These are phyloP conservation scores for Sugiyamaella grinbergsii DNA, from an alignment of 1,139 yeast genomes.

Conservation along the genomic window DNA sequence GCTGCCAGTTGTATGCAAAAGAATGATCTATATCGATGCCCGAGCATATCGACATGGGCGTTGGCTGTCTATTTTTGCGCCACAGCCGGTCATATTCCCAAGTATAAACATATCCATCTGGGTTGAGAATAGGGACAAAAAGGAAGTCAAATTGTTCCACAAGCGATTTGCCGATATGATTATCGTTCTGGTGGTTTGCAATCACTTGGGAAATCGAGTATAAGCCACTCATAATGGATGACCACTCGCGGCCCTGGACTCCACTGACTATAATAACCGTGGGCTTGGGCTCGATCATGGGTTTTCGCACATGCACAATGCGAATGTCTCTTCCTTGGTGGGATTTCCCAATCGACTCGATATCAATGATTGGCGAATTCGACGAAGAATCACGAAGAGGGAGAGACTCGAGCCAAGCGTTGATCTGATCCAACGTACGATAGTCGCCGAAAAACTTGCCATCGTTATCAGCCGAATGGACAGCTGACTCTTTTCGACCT, in stretches of 20 bases:
- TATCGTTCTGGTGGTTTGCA: neutral
- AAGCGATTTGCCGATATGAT: conserved; percentile 24
- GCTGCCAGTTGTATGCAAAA: conserved; percentile 52
- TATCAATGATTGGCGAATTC: conserved; percentile 45
- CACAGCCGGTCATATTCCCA: conserved; percentile 82
- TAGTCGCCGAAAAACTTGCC: conserved; percentile 64
- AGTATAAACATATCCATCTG: conserved; percentile 85
- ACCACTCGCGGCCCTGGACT: conserved; percentile 90
- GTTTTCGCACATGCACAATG: conserved; percentile 58
- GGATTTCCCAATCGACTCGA: conserved; percentile 73
- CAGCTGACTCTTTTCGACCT: neutral
- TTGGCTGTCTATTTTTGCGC: conserved; percentile 85
- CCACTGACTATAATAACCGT: conserved; percentile 83
- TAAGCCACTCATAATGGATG: conserved; percentile 69
- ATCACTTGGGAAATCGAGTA: conserved; percentile 57
- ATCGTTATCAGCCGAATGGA: neutral
- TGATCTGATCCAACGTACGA: conserved; percentile 66
- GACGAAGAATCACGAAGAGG: conserved; percentile 46
- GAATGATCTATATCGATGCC: conserved; percentile 91
- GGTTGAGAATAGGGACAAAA: conserved; percentile 81
- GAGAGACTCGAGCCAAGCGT: conserved; percentile 61
- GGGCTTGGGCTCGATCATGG: conserved; percentile 43
- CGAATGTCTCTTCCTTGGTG: conserved; percentile 70
- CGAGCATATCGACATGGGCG: conserved; percentile 63
- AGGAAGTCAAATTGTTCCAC: conserved; percentile 63